phyloP scores from a whole-genome alignment of 2,329 filamentous ascomycete genomes.

The Alternaria sp. region DNA sequence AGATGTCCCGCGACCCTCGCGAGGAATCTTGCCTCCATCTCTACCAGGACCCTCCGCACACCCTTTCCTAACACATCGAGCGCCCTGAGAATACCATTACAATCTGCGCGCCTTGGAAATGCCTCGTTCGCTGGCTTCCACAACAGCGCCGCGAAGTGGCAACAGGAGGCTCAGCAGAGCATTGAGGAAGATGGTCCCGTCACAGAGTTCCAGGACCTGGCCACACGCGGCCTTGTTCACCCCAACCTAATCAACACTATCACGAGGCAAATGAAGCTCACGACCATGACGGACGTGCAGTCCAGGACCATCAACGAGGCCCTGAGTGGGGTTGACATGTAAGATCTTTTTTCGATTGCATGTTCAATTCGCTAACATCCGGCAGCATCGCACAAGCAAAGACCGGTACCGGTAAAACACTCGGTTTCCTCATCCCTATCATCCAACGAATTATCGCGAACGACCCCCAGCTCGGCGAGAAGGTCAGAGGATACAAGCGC shows the following conservation, averaged over 20 bases:
- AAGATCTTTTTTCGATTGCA: slow-evolving; percentile 48
- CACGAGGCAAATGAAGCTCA: slow-evolving; percentile 73
- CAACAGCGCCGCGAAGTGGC: slow-evolving; percentile 45
- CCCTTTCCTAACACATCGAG: slow-evolving; percentile 28
- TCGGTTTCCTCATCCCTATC: slow-evolving; percentile 88
- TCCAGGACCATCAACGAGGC: slow-evolving; percentile 80
- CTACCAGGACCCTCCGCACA: slow-evolving; percentile 33
- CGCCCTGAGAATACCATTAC: slow-evolving; percentile 24
- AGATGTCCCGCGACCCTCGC: slow-evolving; percentile 50
- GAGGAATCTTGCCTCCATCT: slow-evolving; percentile 35
- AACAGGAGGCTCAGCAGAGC: slow-evolving; percentile 32
- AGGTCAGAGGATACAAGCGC: slow-evolving; percentile 49
- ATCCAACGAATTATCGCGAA: slow-evolving; percentile 76
- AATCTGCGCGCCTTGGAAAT: slow-evolving; percentile 24
- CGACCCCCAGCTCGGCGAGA: slow-evolving; percentile 66
- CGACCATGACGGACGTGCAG: slow-evolving; percentile 93
- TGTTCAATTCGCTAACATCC: slow-evolving; percentile 15
- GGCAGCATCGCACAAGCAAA: slow-evolving; percentile 81
- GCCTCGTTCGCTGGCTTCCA: slow-evolving; percentile 45
- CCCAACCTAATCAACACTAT: slow-evolving; percentile 71
- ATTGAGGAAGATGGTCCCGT: slow-evolving; percentile 35
- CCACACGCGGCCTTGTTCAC: slow-evolving; percentile 62
- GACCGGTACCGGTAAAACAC: slow-evolving; percentile 95
- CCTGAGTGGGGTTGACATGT: slow-evolving; percentile 82
- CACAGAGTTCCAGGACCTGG: slow-evolving; percentile 55